A percentile compares a stretch with the other conserved stretches of the same genome.
These are phyloP conservation scores for Zygosaccharomyces gambellarensis DNA, from an alignment of 805 yeast genomes.

Conservation along the genomic window DNA sequence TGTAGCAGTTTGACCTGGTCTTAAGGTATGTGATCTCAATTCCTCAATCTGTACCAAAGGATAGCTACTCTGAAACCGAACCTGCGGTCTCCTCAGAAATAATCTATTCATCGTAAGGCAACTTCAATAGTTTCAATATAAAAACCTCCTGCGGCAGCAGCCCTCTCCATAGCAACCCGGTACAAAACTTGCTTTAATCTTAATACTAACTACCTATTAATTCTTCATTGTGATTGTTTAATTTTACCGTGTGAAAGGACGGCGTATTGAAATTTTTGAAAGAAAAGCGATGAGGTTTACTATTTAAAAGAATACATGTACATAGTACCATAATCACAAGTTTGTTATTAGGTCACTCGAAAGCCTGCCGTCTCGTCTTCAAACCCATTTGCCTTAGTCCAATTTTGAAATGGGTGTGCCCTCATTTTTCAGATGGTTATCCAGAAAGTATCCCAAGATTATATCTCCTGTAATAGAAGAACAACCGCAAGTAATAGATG, in stretches of 20 bases:
- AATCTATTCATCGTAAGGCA: slow-evolving; percentile 6
- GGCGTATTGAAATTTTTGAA: slow-evolving; percentile 2
- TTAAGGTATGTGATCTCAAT: slow-evolving; percentile 9
- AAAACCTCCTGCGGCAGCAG: neutral
- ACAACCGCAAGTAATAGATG: slow-evolving; percentile 52
- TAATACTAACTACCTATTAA: neutral
- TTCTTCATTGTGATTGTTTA: neutral
- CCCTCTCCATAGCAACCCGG: neutral
- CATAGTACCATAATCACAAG: too few species aligned
- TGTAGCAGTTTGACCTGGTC: slow-evolving; percentile 8
- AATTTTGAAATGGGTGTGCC: slow-evolving; percentile 81
- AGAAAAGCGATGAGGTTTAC: slow-evolving; percentile 1
- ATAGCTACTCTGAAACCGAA: slow-evolving; percentile 10
- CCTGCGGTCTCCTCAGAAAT: slow-evolving; percentile 4
- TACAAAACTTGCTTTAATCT: neutral
- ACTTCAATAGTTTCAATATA: neutral
- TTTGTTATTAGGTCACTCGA: too few species aligned
- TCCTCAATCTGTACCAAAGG: slow-evolving; percentile 14
- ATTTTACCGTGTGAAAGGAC: slow-evolving; percentile 3
- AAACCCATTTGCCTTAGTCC: too few species aligned
- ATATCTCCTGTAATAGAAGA: slow-evolving; percentile 87
- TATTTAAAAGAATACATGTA: neutral
- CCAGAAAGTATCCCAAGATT: slow-evolving; percentile 88
- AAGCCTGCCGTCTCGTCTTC: too few species aligned
- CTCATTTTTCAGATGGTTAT: slow-evolving; percentile 94